Evolutionary conservation across 2,329 filamentous ascomycete species (phyloP).

Genomic region (Coccinonectria pachysandricola): DNA sequence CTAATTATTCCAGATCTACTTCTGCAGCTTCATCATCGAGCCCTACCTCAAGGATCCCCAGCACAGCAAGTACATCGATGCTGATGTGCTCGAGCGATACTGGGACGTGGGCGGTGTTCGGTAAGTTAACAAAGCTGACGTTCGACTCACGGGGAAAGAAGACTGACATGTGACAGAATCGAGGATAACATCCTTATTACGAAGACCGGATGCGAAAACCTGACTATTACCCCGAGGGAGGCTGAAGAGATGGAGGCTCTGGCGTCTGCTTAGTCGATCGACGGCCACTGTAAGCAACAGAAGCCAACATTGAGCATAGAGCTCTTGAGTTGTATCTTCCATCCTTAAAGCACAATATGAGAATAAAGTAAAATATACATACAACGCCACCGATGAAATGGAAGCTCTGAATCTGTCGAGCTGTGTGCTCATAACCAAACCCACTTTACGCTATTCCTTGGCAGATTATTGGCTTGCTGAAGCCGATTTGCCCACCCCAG

Average conservation of each 20-base stretch:
- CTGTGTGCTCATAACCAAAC: no score
- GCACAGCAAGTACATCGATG: conserved; percentile 68
- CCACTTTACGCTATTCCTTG: no score
- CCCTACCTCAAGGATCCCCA: conserved; percentile 65
- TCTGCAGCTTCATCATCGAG: conserved; percentile 79
- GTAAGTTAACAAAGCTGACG: conserved; percentile 25
- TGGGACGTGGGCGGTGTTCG: conserved; percentile 73
- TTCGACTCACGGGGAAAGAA: conserved; percentile 3
- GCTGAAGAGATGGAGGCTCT: conserved; percentile 47
- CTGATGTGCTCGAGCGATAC: conserved; percentile 62
- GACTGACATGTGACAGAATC: conserved; percentile 29
- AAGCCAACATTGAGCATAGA: background rate
- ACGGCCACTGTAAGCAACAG: no score
- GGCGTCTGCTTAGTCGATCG: conserved; percentile 14
- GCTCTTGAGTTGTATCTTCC: background rate
- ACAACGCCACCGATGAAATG: no score
- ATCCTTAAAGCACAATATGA: conserved; percentile 1
- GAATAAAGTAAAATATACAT: no score
- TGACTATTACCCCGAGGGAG: conserved; percentile 63
- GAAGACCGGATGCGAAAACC: conserved; percentile 55
- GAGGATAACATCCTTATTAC: conserved; percentile 69
- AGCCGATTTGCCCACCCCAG: no score
- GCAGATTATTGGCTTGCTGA: no score
- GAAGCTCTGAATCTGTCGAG: no score
- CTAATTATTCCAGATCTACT: conserved; percentile 57